A percentile compares a stretch with the other conserved stretches of the same genome.
Evolutionary conservation across 805 yeast species (phyloP).

Genomic region (Ogataea paradorogensis): DNA sequence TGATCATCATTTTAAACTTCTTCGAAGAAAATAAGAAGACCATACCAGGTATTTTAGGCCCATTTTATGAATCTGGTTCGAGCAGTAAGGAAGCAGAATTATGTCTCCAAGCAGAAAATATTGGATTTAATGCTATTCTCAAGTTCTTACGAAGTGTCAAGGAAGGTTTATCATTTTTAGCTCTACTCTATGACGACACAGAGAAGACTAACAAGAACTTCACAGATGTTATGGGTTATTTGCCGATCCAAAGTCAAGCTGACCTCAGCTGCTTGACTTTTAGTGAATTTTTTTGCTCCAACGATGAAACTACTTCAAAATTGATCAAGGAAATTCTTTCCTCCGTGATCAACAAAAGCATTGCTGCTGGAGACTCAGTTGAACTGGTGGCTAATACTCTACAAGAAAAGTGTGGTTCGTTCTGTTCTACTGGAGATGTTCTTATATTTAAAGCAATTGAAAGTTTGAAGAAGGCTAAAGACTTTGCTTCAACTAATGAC

Average conservation of each 20-base stretch:
- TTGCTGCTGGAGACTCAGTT: slow-evolving; percentile 88
- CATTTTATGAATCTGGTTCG: slow-evolving; percentile 47
- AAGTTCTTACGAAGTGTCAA: slow-evolving; percentile 74
- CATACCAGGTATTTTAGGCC: slow-evolving; percentile 61
- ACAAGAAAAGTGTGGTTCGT: slow-evolving; percentile 91
- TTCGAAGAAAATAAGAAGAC: slow-evolving; percentile 61
- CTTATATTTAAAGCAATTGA: slow-evolving; percentile 92
- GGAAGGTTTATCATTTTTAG: slow-evolving; percentile 86
- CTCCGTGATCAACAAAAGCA: slow-evolving; percentile 83
- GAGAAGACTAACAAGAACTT: slow-evolving; percentile 40
- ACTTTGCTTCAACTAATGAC: slow-evolving; percentile 66
- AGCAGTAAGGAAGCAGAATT: slow-evolving; percentile 52
- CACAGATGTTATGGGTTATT: slow-evolving; percentile 64
- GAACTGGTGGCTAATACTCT: slow-evolving; percentile 83
- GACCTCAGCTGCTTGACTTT: slow-evolving; percentile 66
- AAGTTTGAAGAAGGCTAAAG: slow-evolving; percentile 82
- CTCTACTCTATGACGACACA: slow-evolving; percentile 75
- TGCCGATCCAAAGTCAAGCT: slow-evolving; percentile 64
- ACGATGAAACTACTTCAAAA: slow-evolving; percentile 50
- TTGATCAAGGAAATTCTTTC: slow-evolving; percentile 83
- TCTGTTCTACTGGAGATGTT: slow-evolving; percentile 92
- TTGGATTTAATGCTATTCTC: slow-evolving; percentile 76
- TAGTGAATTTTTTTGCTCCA: slow-evolving; percentile 74
- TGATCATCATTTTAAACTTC: slow-evolving; percentile 65
- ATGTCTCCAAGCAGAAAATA: slow-evolving; percentile 84